Conservation (phyloP, 768 basidiomycete genomes). For the Asterophora parasitica region DNA sequence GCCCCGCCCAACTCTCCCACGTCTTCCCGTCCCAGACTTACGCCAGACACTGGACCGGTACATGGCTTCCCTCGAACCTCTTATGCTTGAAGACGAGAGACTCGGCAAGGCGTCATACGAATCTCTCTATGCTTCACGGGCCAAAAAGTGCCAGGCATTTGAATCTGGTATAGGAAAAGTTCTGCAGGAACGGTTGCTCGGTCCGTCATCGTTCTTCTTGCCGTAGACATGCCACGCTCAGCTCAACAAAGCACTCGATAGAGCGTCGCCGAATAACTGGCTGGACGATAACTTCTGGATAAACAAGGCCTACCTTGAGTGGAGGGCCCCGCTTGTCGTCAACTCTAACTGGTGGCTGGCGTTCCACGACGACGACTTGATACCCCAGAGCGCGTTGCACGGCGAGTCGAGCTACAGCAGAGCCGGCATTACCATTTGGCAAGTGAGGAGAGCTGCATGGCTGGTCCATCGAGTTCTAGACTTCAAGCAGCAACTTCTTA, state of each 20-base stretch:
- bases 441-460: slow-evolving; percentile 82
- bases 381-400: slow-evolving; percentile 42
- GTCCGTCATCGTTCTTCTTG: slow-evolving; percentile 34
- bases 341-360: slow-evolving; percentile 98
- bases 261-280: slow-evolving; percentile 85
- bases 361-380: slow-evolving; percentile 65
- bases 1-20: slow-evolving; percentile 34
- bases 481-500: slow-evolving; percentile 62
- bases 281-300: slow-evolving; percentile 92
- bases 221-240: slow-evolving; percentile 13
- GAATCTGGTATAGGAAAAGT: slow-evolving; percentile 60
- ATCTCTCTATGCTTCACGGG: slow-evolving; percentile 48
- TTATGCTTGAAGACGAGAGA: slow-evolving; percentile 71
- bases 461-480: slow-evolving; percentile 65
- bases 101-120: slow-evolving; percentile 49
- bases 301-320: slow-evolving; percentile 83
- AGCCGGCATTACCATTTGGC: slow-evolving; percentile 68
- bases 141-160: slow-evolving; percentile 65
- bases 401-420: slow-evolving; percentile 34
- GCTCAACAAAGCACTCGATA: slow-evolving; percentile 63
- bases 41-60: slow-evolving; percentile 73
- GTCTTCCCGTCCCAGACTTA: slow-evolving; percentile 81
- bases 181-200: slow-evolving; percentile 70
- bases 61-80: slow-evolving; percentile 69
- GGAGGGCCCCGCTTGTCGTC: slow-evolving; percentile 77